Percentiles rank a stretch among this genome's conserved stretches.
Evolutionary conservation across 257 asterid genomes (phyloP).

Genomic region (Petrea volubilis): DNA sequence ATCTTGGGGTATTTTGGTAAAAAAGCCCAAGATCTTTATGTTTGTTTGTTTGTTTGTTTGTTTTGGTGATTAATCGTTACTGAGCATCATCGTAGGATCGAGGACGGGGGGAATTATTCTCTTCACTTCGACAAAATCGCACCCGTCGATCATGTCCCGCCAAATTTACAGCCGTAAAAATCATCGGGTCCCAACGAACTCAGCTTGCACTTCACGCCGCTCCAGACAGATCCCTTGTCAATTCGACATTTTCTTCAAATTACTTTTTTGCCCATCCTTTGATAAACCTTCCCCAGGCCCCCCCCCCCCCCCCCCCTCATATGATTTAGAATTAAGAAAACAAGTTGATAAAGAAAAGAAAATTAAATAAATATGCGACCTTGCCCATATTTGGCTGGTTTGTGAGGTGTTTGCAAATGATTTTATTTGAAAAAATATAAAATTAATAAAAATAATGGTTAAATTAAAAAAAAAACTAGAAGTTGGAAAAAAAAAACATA

Average conservation of each 20-base stretch:
- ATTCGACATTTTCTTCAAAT: not conserved
- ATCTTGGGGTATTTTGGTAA: too few relatives aligned
- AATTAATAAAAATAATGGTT: too few relatives aligned
- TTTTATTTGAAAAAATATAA: too few relatives aligned
- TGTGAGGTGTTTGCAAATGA: too few relatives aligned
- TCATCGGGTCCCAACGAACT: not conserved
- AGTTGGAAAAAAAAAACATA: too few relatives aligned
- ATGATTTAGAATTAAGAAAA: too few relatives aligned
- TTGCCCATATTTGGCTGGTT: too few relatives aligned
- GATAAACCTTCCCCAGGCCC: not conserved
- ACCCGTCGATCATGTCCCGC: constrained; percentile 6
- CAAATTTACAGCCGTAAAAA: not conserved
- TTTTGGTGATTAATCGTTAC: not conserved
- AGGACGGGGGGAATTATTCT: constrained; percentile 27
- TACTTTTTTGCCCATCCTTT: not conserved
- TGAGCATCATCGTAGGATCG: constrained; percentile 8
- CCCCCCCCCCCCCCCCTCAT: too few relatives aligned
- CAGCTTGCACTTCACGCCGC: constrained; percentile 30
- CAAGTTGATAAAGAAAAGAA: too few relatives aligned
- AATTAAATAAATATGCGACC: too few relatives aligned
- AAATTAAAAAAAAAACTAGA: too few relatives aligned
- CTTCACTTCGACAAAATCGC: not conserved
- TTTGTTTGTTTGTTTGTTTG: not conserved
- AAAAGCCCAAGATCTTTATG: too few relatives aligned
- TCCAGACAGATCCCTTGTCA: not conserved